Percentiles rank a stretch among this genome's conserved stretches.
Conservation (phyloP, 2,329 filamentous ascomycete genomes). For the Cladosporium colombiae region DNA sequence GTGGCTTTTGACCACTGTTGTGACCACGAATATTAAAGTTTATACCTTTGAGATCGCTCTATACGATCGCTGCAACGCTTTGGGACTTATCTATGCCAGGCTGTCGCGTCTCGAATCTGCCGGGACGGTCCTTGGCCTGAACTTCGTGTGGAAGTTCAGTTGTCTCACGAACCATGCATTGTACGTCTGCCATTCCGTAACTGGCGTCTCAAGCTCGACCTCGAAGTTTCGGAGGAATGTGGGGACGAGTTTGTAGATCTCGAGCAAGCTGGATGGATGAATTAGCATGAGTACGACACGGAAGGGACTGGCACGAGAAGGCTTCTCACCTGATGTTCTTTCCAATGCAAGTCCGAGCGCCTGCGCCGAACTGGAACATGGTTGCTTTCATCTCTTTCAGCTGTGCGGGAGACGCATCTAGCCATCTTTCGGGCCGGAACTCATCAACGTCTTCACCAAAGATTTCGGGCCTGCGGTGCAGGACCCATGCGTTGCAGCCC, state of each 20-base stretch:
- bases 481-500: constrained; percentile 73
- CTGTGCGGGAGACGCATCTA: constrained; percentile 55
- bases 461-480: constrained; percentile 67
- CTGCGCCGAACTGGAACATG: constrained; percentile 76
- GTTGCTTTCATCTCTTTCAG: constrained; percentile 67
- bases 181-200: constrained; percentile 48
- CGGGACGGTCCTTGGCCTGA: constrained; percentile 37
- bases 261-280: constrained; percentile 41
- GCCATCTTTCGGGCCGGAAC: constrained; percentile 70
- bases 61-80: neutral
- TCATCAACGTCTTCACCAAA: constrained; percentile 68
- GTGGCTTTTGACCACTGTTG: neutral
- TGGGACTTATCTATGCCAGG: constrained; percentile 6
- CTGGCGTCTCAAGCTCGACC: constrained; percentile 46
- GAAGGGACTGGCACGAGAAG: neutral
- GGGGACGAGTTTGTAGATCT: constrained; percentile 55
- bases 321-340: constrained; percentile 45
- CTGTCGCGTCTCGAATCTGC: constrained; percentile 19
- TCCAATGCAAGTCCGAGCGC: constrained; percentile 67
- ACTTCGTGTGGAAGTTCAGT: constrained; percentile 47
- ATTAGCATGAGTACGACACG: neutral
- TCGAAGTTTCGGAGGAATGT: constrained; percentile 66
- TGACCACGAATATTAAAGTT: neutral
- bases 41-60: neutral
- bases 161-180: constrained; percentile 58